These are phyloP conservation scores for Termitomyces sp. DNA, from an alignment of 768 basidiomycete species.

Conservation along the genomic window DNA sequence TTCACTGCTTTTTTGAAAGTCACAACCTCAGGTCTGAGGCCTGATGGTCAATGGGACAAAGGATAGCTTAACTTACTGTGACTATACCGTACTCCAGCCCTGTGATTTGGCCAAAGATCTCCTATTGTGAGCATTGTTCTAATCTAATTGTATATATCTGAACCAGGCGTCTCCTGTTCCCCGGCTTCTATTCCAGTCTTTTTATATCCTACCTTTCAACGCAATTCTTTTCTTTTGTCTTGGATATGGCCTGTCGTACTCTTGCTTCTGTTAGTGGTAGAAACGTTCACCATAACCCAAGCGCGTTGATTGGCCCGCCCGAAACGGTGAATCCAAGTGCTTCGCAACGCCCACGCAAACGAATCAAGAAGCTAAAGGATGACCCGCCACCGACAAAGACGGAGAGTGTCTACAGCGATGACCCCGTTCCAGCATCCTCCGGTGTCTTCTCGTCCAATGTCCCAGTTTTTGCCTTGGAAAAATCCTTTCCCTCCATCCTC, in stretches of 20 bases:
- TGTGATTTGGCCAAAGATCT: not conserved
- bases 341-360: conserved; percentile 2
- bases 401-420: conserved; percentile 19
- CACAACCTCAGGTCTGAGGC: not conserved
- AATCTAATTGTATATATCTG: not conserved
- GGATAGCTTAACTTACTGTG: not conserved
- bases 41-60: not conserved
- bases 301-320: not conserved
- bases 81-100: not conserved
- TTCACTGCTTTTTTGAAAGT: not conserved
- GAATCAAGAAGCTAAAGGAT: conserved; percentile 6
- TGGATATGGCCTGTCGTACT: not conserved
- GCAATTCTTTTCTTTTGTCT: not conserved
- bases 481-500: conserved; percentile 30
- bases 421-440: conserved; percentile 20
- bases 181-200: not conserved
- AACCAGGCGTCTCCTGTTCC: not conserved
- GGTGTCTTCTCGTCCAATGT: conserved; percentile 4
- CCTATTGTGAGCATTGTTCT: not conserved
- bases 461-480: conserved; percentile 23
- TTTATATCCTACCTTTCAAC: not conserved
- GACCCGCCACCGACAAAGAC: conserved; percentile 12
- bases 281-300: not conserved
- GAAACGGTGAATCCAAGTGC: not conserved
- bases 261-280: conserved; percentile 10